These are phyloP conservation scores for Trichoderma citrinoviride DNA, from an alignment of 2,329 filamentous ascomycete species.

Conservation along the genomic window DNA sequence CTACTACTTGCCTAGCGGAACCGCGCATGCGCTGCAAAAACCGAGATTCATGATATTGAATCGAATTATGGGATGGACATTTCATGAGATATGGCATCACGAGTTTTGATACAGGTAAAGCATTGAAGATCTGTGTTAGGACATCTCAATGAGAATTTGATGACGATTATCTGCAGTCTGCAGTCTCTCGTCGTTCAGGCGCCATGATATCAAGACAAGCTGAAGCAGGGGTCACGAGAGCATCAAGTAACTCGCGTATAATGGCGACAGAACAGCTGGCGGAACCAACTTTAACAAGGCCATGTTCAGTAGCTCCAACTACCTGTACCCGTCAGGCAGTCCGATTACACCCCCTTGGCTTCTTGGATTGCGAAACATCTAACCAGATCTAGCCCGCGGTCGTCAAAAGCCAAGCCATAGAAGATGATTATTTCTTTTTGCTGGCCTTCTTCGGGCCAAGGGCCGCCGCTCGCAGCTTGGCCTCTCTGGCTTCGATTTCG, in stretches of 20 bases:
- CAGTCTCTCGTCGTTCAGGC: no score
- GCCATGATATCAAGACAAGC: no score
- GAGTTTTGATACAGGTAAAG: neutral
- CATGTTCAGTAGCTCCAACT: neutral
- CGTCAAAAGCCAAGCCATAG: neutral
- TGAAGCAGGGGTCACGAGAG: slow-evolving; percentile 1
- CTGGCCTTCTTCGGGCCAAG: slow-evolving; percentile 47
- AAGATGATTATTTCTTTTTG: slow-evolving; percentile 44
- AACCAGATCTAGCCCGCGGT: neutral
- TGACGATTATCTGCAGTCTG: no score
- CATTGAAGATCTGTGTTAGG: no score
- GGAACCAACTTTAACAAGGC: neutral
- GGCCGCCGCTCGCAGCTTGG: slow-evolving; percentile 54
- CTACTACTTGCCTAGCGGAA: neutral
- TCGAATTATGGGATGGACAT: no score
- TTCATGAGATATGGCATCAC: no score
- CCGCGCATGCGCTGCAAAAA: neutral
- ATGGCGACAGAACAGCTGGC: neutral
- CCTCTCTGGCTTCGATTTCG: slow-evolving; percentile 55
- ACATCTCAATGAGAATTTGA: no score
- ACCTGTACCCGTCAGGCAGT: neutral
- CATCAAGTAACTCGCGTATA: neutral
- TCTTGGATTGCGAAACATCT: neutral
- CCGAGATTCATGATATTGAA: neutral
- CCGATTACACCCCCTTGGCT: neutral